Conservation (phyloP, 768 basidiomycete species). For the Epithele typhae region DNA sequence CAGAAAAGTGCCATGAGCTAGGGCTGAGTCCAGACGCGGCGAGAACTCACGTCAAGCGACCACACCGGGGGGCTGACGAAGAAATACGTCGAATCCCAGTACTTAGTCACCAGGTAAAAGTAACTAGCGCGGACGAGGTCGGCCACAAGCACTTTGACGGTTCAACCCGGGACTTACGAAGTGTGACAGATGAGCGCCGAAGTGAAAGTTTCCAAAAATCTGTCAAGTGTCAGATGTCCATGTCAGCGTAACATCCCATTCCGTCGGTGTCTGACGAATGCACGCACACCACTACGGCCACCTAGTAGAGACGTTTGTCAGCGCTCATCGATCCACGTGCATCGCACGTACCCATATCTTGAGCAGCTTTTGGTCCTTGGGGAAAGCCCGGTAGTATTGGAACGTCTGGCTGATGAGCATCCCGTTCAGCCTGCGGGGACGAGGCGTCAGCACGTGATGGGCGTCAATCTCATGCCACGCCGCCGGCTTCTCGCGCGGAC, state of each 20-base stretch:
- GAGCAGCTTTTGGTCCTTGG: neutral
- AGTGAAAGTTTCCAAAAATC: constrained; percentile 1
- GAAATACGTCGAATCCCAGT: constrained; percentile 2
- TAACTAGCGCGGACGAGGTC: neutral
- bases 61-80: neutral
- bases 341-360: neutral
- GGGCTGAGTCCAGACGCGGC: neutral
- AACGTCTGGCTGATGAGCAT: neutral
- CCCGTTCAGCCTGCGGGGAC: neutral
- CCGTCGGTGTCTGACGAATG: neutral
- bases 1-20: neutral
- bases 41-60: neutral
- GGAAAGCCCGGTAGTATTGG: neutral
- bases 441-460: no score
- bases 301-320: neutral
- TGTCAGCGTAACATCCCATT: no score
- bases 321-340: no score
- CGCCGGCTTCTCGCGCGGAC: no score
- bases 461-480: no score
- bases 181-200: neutral
- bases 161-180: neutral
- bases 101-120: constrained; percentile 1
- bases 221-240: neutral
- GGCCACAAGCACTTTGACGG: no score
- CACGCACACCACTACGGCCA: neutral